Evolutionary conservation across 148 eudicot species (phyloP), one percentile per base, ranked within the genome.

Genomic region (Cornus kousa): DNA sequence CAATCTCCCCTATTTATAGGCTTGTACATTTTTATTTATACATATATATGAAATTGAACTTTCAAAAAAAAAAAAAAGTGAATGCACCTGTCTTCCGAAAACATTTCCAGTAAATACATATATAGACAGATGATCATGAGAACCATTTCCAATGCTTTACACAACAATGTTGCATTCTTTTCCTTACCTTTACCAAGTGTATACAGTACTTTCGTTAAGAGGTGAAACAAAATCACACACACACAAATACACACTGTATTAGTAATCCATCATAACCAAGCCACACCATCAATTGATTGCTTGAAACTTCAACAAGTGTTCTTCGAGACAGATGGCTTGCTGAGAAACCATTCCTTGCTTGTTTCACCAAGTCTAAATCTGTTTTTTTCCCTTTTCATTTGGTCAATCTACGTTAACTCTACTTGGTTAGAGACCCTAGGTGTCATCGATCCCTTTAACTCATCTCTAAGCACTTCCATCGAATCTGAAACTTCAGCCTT

Each of bases 401-500:
- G 19, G 8, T n/a, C 22, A 5, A 62, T 19, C 66, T 62, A 53
- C 20, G 66, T n/a, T 4, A 19, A 14, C 75, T 78, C 75, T 22
- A 48, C 57, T 66, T 60, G n/a, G 19, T 35, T 22, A 60, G 75
- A 9, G 14, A 46, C 81, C 67, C 0, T 39, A 19, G 64, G 16
- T 62, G 24, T 22, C 5, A n/a, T 9, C 28, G 28, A 28, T 53
- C 53, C 77, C 11, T 50, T 53, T 59, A 79, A 67, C 53, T 79
- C 77, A 32, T 79, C 50, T 73, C 43, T 79, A 31, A 79, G 72
- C 72, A 73, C 40, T 32, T 79, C 72, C 77, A 79, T 79, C 9
- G 82, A 79, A 73, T 79, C 55, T 66, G 82, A 79, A 32, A 79
- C 72, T 73, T 79, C 82, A 3, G 77, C 82, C 70, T 79, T 73